Base-by-base conservation (phyloP, 805 yeast species). In the Saccharomycopsis vini region DNA sequence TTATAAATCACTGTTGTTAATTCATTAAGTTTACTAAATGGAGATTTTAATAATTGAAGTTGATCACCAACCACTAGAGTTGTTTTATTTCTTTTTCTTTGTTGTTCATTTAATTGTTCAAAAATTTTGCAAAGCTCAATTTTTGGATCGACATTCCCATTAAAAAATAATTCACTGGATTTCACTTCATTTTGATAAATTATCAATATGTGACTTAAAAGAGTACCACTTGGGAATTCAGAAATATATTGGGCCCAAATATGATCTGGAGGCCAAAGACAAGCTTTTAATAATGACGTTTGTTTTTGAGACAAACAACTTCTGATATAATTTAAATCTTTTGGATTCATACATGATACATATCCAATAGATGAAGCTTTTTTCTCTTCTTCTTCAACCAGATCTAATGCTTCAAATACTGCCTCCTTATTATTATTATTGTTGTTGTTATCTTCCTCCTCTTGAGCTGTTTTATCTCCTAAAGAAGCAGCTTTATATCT, bases 201-300 rank as follows among this genome's bases (percentile, higher is more conserved):
- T 16, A 63, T 53, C 36, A 81, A 64, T 36, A 82, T 64, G 4
- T 65, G 59, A 22, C 63, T 59, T 19, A 78, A 62, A 1, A 70
- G 62, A 1, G 74, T 68, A 2, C 69, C 64, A 2, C 69, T 62
- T 2, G 83, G 75, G 51, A 79, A 76, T 53, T 75, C 73, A 7
- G 81, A 70, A 53, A 81, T 73, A 52, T 80, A 77, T 39, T 71
- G 72, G 2, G 74, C 69, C 75, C 92, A 76, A n/a, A 84, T 62
- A 19, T 72, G 71, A 48, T 75, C 79, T 1, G 88, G 78, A 1
- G 97, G 96, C 82, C 89, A 81, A n/a, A 85, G 60, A 9, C 75
- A 69, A 0, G 95, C 95, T 33, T 70, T 69, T 2, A 61, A 52
- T 4, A 89, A 59, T 43, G 71, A 69, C 18, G 68, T 63, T 77